Base-by-base conservation (phyloP, 768 basidiomycete genomes). In the Boletus eberwhitei region DNA sequence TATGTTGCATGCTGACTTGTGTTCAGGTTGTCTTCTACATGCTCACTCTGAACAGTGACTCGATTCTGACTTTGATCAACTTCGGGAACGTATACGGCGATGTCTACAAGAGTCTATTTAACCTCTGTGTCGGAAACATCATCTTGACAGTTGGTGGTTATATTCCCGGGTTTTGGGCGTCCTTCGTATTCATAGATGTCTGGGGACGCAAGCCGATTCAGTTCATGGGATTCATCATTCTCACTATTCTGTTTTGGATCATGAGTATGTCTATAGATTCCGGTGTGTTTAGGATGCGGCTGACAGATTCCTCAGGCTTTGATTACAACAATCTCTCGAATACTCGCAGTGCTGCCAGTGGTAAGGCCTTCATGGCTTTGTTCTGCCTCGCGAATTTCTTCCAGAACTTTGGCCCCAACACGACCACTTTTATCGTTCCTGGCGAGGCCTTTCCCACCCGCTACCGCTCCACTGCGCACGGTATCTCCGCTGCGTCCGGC, bases 401-500 rank as follows among this genome's bases (percentile, higher is more conserved):
- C 84, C 86, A 88, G 74, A 91, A 92, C 71, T 91, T 89, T 58
- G 89, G 87, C 0, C 87, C 85, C 13, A 88, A 89, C 60, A 79
- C 79, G 1, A 90, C 87, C 2, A 90, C 88, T 0, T 92, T 92
- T 71, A 62, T 90, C 52, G 74, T 91, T 12, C 88, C 90, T 0
- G 87, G 87, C 46, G 90, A 92, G 66, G 79, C 76, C 31, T 92
- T 90, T 81, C 90, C 90, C 2, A 93, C 90, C 2, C 87, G 90
- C 45, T 90, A 91, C 70, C 83, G 90, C 48, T 87, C 87, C 5
- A 90, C 88, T 4, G 85, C 79, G 7, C 86, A 90, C 63, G 90
- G 90, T 68, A 89, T 92, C 61, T 84, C 85, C 14, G 90, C 90
- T 2, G 90, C 88, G 9, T 79, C 76, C 43, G 90, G 90, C 22